phyloP scores from a whole-genome alignment of 129 eudicot genomes.

The Rutidosis leptorrhynchoides region DNA sequence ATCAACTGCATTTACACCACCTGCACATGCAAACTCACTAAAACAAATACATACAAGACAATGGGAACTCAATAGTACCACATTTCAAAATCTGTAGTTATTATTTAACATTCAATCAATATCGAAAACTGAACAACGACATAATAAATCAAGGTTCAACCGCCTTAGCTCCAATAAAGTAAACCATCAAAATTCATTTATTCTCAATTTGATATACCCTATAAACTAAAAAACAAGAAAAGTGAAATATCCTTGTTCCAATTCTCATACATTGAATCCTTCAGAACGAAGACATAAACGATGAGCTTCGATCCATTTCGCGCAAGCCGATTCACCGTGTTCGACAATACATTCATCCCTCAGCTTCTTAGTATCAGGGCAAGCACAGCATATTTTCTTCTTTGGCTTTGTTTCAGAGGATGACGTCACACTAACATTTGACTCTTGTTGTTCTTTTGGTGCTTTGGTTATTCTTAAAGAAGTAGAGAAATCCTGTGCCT shows the following conservation, averaged over 20 bases:
- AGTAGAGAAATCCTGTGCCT: conserved; percentile 41
- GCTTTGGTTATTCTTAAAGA: conserved; percentile 35
- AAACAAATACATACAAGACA: conserved; percentile 4
- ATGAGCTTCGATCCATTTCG: conserved; percentile 96
- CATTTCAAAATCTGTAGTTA: conserved; percentile 10
- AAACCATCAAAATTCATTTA: conserved; percentile 34
- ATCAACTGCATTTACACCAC: conserved; percentile 44
- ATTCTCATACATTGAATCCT: conserved; percentile 72
- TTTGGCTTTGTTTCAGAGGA: conserved; percentile 68
- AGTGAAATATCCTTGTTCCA: not conserved
- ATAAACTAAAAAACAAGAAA: conserved; percentile 21
- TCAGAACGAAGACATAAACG: conserved; percentile 77
- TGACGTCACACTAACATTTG: conserved; percentile 19
- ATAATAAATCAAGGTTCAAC: conserved; percentile 19
- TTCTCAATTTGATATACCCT: conserved; percentile 16
- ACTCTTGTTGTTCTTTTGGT: conserved; percentile 39
- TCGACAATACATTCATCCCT: conserved; percentile 91
- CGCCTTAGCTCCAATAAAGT: conserved; percentile 17
- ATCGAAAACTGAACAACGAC: not conserved
- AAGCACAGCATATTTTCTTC: conserved; percentile 96
- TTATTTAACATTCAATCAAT: conserved; percentile 7
- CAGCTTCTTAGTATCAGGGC: conserved; percentile 90
- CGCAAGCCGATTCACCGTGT: conserved; percentile 84
- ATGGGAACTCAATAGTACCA: conserved; percentile 17
- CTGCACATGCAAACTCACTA: conserved; percentile 50